Evolutionary conservation across 306 rosid species (phyloP).

Genomic region (Morella rubra): DNA sequence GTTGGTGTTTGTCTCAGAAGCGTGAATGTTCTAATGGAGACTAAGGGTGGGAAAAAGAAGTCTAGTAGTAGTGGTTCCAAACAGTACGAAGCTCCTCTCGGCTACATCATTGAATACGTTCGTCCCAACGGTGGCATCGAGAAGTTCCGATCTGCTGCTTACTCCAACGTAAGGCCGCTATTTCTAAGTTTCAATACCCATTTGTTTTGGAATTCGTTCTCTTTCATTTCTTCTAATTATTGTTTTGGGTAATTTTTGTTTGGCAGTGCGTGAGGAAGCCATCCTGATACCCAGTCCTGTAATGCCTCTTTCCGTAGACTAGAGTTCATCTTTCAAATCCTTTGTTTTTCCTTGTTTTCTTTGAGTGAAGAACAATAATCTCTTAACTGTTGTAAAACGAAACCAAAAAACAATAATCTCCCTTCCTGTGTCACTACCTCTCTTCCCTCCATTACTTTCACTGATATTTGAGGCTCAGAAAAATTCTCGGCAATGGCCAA

Average conservation of each 20-base stretch:
- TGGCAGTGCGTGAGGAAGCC: conserved; percentile 62
- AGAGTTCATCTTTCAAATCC: conserved; percentile 7
- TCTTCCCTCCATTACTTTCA: background rate
- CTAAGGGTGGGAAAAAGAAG: conserved; percentile 50
- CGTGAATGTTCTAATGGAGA: conserved; percentile 60
- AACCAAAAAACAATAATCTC: background rate
- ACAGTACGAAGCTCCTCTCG: conserved; percentile 60
- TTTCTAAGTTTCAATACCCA: background rate
- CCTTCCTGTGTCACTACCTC: background rate
- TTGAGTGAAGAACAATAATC: background rate
- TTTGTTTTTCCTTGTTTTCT: background rate
- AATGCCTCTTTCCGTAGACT: conserved; percentile 27
- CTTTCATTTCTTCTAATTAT: background rate
- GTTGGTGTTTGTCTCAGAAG: conserved; percentile 28
- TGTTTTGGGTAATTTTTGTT: background rate
- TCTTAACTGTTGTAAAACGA: background rate
- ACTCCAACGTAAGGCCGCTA: conserved; percentile 51
- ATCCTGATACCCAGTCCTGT: conserved; percentile 34
- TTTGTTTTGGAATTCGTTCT: background rate
- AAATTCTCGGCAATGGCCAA: conserved; percentile 12
- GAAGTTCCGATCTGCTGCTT: conserved; percentile 63
- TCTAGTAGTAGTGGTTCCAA: conserved; percentile 38
- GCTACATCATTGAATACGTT: conserved; percentile 66
- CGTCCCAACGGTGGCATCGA: conserved; percentile 70
- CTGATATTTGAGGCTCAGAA: background rate